A percentile compares a stretch with the other conserved stretches of the same genome.
Conservation (phyloP, 2,329 filamentous ascomycete species). For the Neopestalotiopsis rosae region DNA sequence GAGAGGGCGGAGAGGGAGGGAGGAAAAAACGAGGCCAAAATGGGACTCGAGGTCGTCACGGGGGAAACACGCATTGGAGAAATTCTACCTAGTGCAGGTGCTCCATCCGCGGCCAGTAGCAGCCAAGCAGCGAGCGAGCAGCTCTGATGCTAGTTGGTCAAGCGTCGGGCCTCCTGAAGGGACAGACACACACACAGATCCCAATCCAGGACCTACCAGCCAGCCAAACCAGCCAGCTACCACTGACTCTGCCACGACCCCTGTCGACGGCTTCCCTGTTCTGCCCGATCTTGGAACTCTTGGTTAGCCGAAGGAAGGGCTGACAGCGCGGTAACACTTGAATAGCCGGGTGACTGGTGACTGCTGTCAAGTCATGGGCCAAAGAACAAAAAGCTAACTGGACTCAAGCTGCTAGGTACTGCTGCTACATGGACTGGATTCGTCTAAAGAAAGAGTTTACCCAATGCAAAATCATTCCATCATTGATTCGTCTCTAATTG, state of each 20-base stretch:
- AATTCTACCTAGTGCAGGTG: constrained; percentile 9
- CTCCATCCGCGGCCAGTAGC: not conserved
- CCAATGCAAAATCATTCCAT: not conserved
- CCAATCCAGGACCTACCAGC: not conserved
- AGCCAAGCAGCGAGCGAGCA: not conserved
- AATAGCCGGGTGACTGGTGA: not conserved
- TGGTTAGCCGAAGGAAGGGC: constrained; percentile 6
- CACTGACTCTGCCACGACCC: not conserved
- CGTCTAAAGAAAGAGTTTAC: too few relatives aligned
- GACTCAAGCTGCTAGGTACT: too few relatives aligned
- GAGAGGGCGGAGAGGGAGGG: constrained; percentile 23
- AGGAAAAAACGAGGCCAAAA: constrained; percentile 1
- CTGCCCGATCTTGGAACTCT: not conserved
- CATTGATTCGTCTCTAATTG: not conserved
- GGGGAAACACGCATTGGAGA: constrained; percentile 12
- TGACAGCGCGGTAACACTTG: not conserved
- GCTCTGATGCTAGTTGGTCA: constrained; percentile 5
- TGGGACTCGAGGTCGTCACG: constrained; percentile 1
- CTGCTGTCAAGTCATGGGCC: constrained; percentile 1
- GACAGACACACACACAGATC: not conserved
- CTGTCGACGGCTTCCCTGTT: constrained; percentile 10
- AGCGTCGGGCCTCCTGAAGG: not conserved
- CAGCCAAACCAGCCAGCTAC: too few relatives aligned
- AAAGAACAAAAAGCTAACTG: not conserved
- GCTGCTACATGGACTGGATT: not conserved